Evolutionary conservation across 2,329 filamentous ascomycete genomes (phyloP).

Genomic region (Colletotrichum cordylinicola): DNA sequence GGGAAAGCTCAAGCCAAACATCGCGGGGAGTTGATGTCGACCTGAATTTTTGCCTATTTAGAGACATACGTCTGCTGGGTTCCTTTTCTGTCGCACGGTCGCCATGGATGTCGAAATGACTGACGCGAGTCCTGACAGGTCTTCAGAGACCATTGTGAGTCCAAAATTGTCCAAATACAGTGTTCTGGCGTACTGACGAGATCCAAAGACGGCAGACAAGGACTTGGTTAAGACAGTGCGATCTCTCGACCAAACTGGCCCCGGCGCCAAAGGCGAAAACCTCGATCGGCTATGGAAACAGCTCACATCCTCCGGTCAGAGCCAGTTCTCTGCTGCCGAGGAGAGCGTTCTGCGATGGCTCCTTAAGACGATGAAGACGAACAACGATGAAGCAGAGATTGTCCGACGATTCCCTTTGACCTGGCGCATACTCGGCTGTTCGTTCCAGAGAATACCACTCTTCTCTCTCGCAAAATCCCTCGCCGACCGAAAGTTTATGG

Average conservation of each 20-base stretch:
- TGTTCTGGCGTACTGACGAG: background rate
- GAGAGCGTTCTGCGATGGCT: conserved; percentile 68
- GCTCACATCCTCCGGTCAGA: conserved; percentile 46
- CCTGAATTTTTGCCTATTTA: background rate
- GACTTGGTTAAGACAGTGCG: conserved; percentile 58
- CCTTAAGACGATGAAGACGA: conserved; percentile 63
- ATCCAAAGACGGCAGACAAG: conserved; percentile 25
- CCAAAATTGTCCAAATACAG: too few species aligned
- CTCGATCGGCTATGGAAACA: conserved; percentile 55
- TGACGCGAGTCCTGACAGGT: background rate
- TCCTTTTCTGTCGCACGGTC: background rate
- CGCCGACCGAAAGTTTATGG: conserved; percentile 71
- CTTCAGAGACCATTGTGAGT: conserved; percentile 13
- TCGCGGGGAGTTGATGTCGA: conserved; percentile 5
- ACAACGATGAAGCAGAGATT: conserved; percentile 49
- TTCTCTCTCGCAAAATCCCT: conserved; percentile 75
- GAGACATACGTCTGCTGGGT: background rate
- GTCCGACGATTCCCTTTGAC: conserved; percentile 61
- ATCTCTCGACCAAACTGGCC: conserved; percentile 58
- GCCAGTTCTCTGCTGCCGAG: conserved; percentile 57
- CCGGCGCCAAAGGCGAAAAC: conserved; percentile 50
- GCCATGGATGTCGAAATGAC: conserved; percentile 20
- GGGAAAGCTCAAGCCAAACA: conserved; percentile 27
- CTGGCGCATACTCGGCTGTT: conserved; percentile 66
- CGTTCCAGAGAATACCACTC: conserved; percentile 70